Evolutionary conservation across 768 basidiomycete species (phyloP).

Genomic region (Tricholoma terreum): DNA sequence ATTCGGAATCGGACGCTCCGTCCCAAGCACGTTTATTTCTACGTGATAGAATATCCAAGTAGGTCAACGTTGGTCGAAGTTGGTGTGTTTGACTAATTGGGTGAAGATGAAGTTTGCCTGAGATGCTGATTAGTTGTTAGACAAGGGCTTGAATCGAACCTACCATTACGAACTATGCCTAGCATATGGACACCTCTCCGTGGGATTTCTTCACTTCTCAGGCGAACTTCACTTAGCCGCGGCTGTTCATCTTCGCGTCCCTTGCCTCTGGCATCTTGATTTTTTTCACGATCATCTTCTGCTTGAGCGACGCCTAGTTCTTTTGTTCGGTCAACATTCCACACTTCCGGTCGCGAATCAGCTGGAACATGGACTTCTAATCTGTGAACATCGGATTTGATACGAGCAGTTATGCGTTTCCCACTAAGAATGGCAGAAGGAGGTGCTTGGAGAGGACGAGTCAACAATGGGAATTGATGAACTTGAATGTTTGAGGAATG

Average conservation of each 20-base stretch:
- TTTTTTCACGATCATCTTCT: slow-evolving; percentile 79
- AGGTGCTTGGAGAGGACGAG: slow-evolving; percentile 69
- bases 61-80: slow-evolving; percentile 77
- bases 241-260: slow-evolving; percentile 50
- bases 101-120: slow-evolving; percentile 74
- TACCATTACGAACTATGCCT: slow-evolving; percentile 75
- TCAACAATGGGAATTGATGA: slow-evolving; percentile 79
- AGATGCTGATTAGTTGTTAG: slow-evolving; percentile 8
- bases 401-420: slow-evolving; percentile 71
- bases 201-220: slow-evolving; percentile 69
- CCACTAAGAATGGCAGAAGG: slow-evolving; percentile 72
- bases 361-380: slow-evolving; percentile 79
- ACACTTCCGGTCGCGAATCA: slow-evolving; percentile 79
- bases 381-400: slow-evolving; percentile 59
- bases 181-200: slow-evolving; percentile 69
- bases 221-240: slow-evolving; percentile 64
- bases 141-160: slow-evolving; percentile 14
- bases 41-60: slow-evolving; percentile 69
- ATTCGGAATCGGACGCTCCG: slow-evolving; percentile 64
- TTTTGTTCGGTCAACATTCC: slow-evolving; percentile 69
- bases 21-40: slow-evolving; percentile 52
- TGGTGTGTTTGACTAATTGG: slow-evolving; percentile 79
- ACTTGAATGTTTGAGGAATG: slow-evolving; percentile 65
- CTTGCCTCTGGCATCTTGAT: slow-evolving; percentile 52
- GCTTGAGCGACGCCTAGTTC: slow-evolving; percentile 61